Evolutionary conservation across 2,329 filamentous ascomycete species (phyloP).

Genomic region (Grosmannia huntii): DNA sequence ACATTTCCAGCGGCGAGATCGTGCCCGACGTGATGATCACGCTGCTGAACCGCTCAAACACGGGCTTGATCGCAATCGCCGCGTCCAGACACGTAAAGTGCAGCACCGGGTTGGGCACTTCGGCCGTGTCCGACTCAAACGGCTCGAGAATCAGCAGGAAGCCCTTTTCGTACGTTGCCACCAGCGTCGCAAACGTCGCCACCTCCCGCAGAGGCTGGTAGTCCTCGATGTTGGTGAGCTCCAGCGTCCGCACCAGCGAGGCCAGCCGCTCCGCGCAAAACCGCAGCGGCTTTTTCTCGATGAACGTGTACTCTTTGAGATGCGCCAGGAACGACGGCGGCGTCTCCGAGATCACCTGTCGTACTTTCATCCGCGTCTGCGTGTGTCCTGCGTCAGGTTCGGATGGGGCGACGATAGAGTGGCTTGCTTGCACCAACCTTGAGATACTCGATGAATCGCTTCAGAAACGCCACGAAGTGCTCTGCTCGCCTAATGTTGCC

Average conservation of each 20-base stretch:
- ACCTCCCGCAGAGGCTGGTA: conserved; percentile 96
- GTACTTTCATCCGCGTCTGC: conserved; percentile 86
- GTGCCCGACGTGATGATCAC: conserved; percentile 98
- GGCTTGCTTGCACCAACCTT: conserved; percentile 36
- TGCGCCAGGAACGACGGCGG: conserved; percentile 87
- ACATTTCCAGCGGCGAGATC: conserved; percentile 95
- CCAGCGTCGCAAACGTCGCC: conserved; percentile 89
- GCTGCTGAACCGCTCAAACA: conserved; percentile 94
- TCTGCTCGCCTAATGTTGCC: conserved; percentile 94
- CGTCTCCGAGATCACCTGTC: conserved; percentile 94
- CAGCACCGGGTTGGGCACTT: conserved; percentile 71
- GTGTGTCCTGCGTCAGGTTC: neutral
- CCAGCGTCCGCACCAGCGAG: conserved; percentile 84
- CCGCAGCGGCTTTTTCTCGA: conserved; percentile 85
- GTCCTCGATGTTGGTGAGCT: conserved; percentile 95
- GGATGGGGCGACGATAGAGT: neutral
- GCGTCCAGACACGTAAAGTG: conserved; percentile 96
- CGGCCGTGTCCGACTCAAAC: conserved; percentile 72
- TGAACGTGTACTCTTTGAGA: conserved; percentile 90
- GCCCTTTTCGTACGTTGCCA: conserved; percentile 92
- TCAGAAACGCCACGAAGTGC: conserved; percentile 89
- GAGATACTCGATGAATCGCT: conserved; percentile 93
- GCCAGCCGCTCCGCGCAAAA: conserved; percentile 94
- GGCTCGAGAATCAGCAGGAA: conserved; percentile 96
- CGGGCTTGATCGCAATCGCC: conserved; percentile 93